Evolutionary conservation across 805 yeast genomes (phyloP).

Genomic region (Yamadazyma laniorum): DNA sequence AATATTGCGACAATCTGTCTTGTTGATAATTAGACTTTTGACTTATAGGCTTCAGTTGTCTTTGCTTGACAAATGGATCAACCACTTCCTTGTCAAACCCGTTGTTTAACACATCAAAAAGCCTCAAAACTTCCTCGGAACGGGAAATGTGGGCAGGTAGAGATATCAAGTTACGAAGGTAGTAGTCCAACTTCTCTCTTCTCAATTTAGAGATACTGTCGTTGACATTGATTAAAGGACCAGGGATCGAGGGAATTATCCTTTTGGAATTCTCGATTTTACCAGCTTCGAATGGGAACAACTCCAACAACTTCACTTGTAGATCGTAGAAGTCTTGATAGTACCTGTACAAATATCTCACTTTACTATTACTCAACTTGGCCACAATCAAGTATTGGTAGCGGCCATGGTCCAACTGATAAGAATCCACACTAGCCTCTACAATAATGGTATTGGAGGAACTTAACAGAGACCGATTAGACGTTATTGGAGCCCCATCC

Average conservation of each 20-base stretch:
- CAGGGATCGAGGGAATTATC: conserved; percentile 91
- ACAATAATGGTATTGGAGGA: conserved; percentile 38
- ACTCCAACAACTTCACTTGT: conserved; percentile 77
- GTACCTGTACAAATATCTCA: conserved; percentile 74
- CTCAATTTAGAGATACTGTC: conserved; percentile 61
- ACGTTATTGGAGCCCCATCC: conserved; percentile 11
- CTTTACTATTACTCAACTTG: conserved; percentile 62
- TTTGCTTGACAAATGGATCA: conserved; percentile 18
- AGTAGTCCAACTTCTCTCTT: conserved; percentile 52
- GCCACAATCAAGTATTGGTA: conserved; percentile 84
- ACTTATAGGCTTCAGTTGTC: conserved; percentile 37
- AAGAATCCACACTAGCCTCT: conserved; percentile 76
- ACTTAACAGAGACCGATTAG: conserved; percentile 29
- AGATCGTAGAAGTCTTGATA: conserved; percentile 96
- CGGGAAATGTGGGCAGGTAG: conserved; percentile 77
- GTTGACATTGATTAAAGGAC: conserved; percentile 88
- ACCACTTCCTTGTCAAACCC: conserved; percentile 57
- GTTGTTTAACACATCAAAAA: conserved; percentile 63
- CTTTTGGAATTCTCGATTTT: conserved; percentile 73
- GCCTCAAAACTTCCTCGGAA: conserved; percentile 61
- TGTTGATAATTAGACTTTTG: conserved; percentile 46
- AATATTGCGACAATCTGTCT: conserved; percentile 53
- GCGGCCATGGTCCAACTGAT: conserved; percentile 77
- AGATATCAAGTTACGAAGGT: conserved; percentile 55
- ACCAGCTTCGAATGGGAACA: conserved; percentile 92